These are phyloP conservation scores for Xylariales sp. DNA, from an alignment of 2,329 filamentous ascomycete species.

Conservation along the genomic window DNA sequence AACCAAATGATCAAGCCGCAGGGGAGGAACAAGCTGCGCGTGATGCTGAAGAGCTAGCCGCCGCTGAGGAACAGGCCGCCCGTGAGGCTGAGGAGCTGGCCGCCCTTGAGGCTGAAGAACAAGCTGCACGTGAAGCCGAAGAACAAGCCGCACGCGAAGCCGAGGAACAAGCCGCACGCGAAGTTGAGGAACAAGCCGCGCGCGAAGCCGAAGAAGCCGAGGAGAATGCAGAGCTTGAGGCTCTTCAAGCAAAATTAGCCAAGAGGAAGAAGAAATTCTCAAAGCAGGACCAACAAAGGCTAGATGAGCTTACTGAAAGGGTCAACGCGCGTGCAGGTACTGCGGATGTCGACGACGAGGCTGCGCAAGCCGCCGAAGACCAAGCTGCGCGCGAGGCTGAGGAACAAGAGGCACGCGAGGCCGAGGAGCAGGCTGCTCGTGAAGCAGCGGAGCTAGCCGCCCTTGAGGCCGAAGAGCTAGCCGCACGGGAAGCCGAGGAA, in stretches of 20 bases:
- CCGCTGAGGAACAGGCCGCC: too few relatives aligned
- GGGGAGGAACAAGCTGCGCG: constrained; percentile 19
- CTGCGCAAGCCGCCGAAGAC: constrained; percentile 41
- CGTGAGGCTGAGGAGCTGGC: too few relatives aligned
- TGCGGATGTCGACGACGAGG: constrained; percentile 37
- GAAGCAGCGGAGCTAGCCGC: constrained; percentile 47
- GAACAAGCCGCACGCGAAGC: constrained; percentile 26
- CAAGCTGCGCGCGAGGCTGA: constrained; percentile 28
- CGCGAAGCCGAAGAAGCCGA: constrained; percentile 30
- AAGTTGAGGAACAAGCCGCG: constrained; percentile 17
- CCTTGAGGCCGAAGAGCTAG: constrained; percentile 14
- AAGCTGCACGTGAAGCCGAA: constrained; percentile 31
- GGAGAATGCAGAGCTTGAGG: constrained; percentile 30
- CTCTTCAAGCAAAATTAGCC: constrained; percentile 9
- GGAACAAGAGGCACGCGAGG: constrained; percentile 28
- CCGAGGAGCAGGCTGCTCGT: constrained; percentile 31
- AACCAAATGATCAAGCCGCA: constrained; percentile 11
- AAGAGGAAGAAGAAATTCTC: constrained; percentile 26
- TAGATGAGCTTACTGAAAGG: constrained; percentile 34
- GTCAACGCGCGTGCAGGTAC: constrained; percentile 33
- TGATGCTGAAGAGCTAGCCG: too few relatives aligned
- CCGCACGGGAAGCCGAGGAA: constrained; percentile 35
- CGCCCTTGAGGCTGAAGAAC: constrained; percentile 22
- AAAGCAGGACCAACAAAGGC: constrained; percentile 29
- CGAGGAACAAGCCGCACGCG: neutral